Percentiles rank a stretch among this genome's conserved stretches.
These are phyloP conservation scores for Suillus subaureus DNA, from an alignment of 768 basidiomycete species.

Conservation along the genomic window DNA sequence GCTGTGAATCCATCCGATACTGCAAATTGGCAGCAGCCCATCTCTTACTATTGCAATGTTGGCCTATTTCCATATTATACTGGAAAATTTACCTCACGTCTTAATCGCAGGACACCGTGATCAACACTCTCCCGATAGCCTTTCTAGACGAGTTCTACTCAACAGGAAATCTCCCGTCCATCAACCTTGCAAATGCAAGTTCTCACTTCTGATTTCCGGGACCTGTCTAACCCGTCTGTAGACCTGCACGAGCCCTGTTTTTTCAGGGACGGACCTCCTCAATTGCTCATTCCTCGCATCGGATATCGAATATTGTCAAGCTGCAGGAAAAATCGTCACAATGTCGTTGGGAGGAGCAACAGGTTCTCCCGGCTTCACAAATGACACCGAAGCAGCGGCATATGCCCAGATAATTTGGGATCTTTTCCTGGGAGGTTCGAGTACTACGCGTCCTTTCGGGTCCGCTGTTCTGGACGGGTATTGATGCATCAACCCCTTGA, in stretches of 20 bases:
- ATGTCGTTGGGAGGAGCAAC: constrained; percentile 63
- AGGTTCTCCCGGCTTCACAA: constrained; percentile 61
- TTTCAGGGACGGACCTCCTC: constrained; percentile 62
- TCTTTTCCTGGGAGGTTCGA: constrained; percentile 66
- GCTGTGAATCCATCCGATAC: constrained; percentile 32
- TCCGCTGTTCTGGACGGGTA: constrained; percentile 73
- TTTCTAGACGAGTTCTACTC: constrained; percentile 65
- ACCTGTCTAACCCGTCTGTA: constrained; percentile 24
- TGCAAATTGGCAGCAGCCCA: constrained; percentile 33
- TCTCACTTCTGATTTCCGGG: not conserved
- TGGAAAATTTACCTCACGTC: not conserved
- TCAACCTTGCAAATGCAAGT: constrained; percentile 62
- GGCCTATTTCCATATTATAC: not conserved
- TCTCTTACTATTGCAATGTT: constrained; percentile 36
- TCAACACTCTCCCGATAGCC: constrained; percentile 62
- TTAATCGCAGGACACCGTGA: constrained; percentile 48
- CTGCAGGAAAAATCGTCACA: constrained; percentile 62
- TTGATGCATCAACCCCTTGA: constrained; percentile 5
- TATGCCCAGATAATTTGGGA: constrained; percentile 73
- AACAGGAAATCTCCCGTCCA: constrained; percentile 55
- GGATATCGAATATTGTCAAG: constrained; percentile 67
- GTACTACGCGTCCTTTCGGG: constrained; percentile 69
- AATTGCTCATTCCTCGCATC: constrained; percentile 62
- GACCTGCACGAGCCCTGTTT: constrained; percentile 60
- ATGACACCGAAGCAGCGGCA: constrained; percentile 53